Evolutionary conservation across 805 yeast species (phyloP), one percentile per base, ranked within the genome.

Genomic region (Candida hispaniensis): DNA sequence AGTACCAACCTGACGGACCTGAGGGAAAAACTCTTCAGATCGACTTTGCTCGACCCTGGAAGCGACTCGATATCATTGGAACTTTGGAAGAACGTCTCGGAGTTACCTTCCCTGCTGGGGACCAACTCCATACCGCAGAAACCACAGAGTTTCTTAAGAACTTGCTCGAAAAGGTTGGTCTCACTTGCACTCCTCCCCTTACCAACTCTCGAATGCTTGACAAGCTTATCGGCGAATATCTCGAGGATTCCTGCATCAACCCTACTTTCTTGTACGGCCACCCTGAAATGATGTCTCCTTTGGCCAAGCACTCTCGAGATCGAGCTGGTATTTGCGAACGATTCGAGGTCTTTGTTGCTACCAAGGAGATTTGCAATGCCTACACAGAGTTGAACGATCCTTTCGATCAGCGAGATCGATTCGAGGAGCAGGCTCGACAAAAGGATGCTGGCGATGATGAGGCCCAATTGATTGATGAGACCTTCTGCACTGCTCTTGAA

Each of bases 211-310:
- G 98, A 67, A 88, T 88, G 96, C 75, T 91, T 59, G 98, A 91
- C 70, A 86, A 82, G 69, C 75, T 88, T 46, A 95, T 88, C 50
- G 97, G 98, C 56, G 96, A 83, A 59, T 73, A 79, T 60, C 49
- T 62, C 24, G 98, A 88, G 68, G 96, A 86, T 54, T 68, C 74
- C 35, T 82, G 93, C 58, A 80, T 88, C 63, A 91, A 82, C 70
- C 98, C 98, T 51, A 91, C 97, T 29, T 88, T 88, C 63, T 81
- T 88, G 61, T 86, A 83, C 54, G 98, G 98, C 51, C 98, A 88
- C 62, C 98, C 98, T 41, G 96, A 88, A 67, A 83, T 88, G 93
- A 88, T 88, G 98, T 88, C 97, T 40, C 98, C 98, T 47, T 72
- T 88, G 63, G 98, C 98, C 57, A 88, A 88, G 69, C 82, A 81